Evolutionary conservation across 345 rosid species (phyloP).

Genomic region (Passiflora organensis): DNA sequence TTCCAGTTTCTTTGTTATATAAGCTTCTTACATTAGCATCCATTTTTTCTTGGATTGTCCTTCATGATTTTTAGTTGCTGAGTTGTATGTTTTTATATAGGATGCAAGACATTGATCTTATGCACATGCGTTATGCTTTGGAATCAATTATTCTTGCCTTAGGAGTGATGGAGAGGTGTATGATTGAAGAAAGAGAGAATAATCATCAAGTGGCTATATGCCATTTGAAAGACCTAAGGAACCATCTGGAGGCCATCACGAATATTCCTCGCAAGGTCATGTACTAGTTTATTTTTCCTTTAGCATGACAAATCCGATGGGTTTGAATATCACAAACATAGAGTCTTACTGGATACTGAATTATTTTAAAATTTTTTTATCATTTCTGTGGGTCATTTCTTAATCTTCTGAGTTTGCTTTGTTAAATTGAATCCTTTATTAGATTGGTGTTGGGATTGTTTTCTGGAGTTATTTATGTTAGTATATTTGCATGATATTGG

Average conservation of each 20-base stretch:
- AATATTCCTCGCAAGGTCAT: slow-evolving; percentile 83
- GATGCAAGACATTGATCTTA: slow-evolving; percentile 92
- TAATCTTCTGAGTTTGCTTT: background rate
- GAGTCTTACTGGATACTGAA: background rate
- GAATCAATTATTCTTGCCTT: slow-evolving; percentile 78
- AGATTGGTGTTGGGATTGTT: background rate
- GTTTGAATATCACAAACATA: background rate
- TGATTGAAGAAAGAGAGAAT: slow-evolving; percentile 43
- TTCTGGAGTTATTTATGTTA: slow-evolving; percentile 5
- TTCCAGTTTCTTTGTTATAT: background rate
- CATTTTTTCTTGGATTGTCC: background rate
- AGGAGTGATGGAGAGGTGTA: slow-evolving; percentile 56
- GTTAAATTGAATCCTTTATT: background rate
- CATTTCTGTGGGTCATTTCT: background rate
- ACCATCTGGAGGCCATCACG: slow-evolving; percentile 71
- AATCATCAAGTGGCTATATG: slow-evolving; percentile 46
- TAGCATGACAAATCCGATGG: background rate
- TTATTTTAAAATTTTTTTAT: too few species aligned
- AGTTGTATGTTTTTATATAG: slow-evolving; percentile 29
- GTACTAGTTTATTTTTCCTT: slow-evolving; percentile 3
- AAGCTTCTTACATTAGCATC: background rate
- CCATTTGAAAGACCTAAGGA: slow-evolving; percentile 66
- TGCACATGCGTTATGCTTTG: slow-evolving; percentile 94
- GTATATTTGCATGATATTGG: slow-evolving; percentile 18
- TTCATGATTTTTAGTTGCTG: background rate